phyloP scores from a whole-genome alignment of 148 eudicot genomes.

The Beta vulgaris region DNA sequence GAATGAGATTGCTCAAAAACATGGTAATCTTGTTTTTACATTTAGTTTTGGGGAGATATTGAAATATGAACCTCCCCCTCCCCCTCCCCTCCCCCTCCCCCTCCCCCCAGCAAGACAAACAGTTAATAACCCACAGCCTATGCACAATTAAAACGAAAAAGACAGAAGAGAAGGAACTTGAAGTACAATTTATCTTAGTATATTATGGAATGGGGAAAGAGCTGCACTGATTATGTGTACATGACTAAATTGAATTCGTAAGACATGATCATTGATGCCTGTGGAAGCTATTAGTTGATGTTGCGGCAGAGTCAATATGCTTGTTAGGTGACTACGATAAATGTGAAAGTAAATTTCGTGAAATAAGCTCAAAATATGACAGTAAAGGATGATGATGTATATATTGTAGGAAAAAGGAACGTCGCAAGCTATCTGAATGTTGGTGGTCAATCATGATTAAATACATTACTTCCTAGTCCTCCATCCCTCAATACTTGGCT shows the following conservation, averaged over 20 bases:
- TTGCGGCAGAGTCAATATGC: not conserved
- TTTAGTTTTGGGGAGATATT: not conserved
- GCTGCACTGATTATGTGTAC: not conserved
- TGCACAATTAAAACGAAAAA: not conserved
- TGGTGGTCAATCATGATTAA: not conserved
- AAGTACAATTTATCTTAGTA: not conserved
- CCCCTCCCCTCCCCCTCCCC: not conserved
- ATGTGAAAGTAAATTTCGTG: not conserved
- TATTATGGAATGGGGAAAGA: not conserved
- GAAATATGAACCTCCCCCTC: no score
- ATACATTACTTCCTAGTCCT: not conserved
- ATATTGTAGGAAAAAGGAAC: not conserved
- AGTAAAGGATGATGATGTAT: not conserved
- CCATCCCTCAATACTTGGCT: not conserved
- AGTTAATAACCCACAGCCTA: no score
- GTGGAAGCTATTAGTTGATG: not conserved
- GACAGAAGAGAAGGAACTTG: not conserved
- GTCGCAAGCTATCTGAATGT: not conserved
- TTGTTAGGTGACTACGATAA: not conserved
- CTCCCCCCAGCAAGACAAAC: not conserved
- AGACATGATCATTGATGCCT: not conserved
- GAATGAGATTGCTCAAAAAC: slow-evolving; percentile 78
- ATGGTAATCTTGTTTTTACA: slow-evolving; percentile 44
- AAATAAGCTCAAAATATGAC: not conserved
- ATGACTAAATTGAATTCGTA: not conserved